These are phyloP conservation scores for Diaporthe vaccinii DNA, from an alignment of 2,329 filamentous ascomycete genomes.

Conservation along the genomic window DNA sequence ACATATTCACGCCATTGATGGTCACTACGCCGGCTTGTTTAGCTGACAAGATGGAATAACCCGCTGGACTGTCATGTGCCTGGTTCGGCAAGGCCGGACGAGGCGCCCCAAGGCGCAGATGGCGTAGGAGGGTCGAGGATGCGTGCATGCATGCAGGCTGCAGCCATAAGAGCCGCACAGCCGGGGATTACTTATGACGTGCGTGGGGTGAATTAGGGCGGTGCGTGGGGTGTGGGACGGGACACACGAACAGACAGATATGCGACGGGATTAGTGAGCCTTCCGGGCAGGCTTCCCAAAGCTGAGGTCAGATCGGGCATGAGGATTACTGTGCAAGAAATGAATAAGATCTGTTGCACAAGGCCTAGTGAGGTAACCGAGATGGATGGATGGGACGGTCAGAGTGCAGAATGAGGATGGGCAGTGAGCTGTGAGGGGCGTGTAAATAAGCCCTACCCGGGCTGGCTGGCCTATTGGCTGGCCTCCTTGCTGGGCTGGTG, in stretches of 20 bases:
- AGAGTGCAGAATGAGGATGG: conserved; percentile 17
- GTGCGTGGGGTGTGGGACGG: background rate
- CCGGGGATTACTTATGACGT: conserved; percentile 24
- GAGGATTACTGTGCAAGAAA: background rate
- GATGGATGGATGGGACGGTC: conserved; percentile 17
- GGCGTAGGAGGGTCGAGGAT: background rate
- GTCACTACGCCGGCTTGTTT: background rate
- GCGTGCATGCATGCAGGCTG: conserved; percentile 19
- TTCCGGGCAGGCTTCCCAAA: background rate
- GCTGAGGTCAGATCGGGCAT: conserved; percentile 7
- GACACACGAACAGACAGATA: background rate
- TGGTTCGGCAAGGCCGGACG: conserved; percentile 4
- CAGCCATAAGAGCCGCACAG: conserved; percentile 21
- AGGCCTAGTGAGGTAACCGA: conserved; percentile 5
- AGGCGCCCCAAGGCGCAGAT: conserved; percentile 1
- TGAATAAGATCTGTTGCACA: conserved; percentile 2
- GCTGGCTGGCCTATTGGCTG: conserved; percentile 8
- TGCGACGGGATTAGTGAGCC: background rate
- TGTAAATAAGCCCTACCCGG: conserved; percentile 18
- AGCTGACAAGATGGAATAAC: background rate
- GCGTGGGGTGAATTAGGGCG: conserved; percentile 4
- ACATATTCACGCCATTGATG: background rate
- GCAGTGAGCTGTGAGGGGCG: conserved; percentile 23
- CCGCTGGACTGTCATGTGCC: background rate
- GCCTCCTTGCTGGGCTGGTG: background rate